Base-by-base conservation (phyloP, 1,139 yeast species). In the Candida tunisiensis region DNA sequence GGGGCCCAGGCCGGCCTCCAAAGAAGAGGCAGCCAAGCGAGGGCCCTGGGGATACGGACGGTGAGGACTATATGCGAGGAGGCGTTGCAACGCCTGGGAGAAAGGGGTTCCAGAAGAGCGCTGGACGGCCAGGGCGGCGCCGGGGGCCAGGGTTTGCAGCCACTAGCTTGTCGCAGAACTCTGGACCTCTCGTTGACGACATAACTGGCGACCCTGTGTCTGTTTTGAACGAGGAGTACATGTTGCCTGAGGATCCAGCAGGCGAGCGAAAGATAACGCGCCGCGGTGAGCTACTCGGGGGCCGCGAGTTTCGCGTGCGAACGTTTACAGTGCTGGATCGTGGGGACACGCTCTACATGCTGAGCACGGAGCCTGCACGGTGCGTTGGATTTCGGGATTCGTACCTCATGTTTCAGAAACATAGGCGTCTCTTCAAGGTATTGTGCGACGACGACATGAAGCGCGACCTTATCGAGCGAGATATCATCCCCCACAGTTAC, bases 361-460 rank as follows among this genome's bases (percentile, higher is more conserved):
- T 88, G 25, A 78, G 94, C 2, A 85, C 96, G 0, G 96, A 85
- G 46, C 94, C 95, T 1, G 96, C 98, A 0, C 64, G 96, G 39
- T 69, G 85, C 42, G 83, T 85, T 39, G 96, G 96, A 3, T 83
- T 83, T 53, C 65, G 96, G 41, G 98, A 88, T 48, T 82, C 95
- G 1, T 85, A 88, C 44, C 61, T 83, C 31, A 61, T 88, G 35
- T 88, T 88, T 57, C 92, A 83, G 46, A 79, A 85, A 28, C 95
- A 88, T 52, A 58, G 64, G 31, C 55, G 63, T 26, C 59, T 88
- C 29, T 75, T 66, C 57, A 82, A 85, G 47, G 69, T 78, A 34
- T 71, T 78, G 11, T 62, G 88, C 25, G 64, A 70, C 15, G 79
- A 79, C 34, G 77, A 69, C 19, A 92, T 83, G 45, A 85, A 88